Evolutionary conservation across 164 flowering plant genomes (phyloP).

Genomic region (Sedum album): DNA sequence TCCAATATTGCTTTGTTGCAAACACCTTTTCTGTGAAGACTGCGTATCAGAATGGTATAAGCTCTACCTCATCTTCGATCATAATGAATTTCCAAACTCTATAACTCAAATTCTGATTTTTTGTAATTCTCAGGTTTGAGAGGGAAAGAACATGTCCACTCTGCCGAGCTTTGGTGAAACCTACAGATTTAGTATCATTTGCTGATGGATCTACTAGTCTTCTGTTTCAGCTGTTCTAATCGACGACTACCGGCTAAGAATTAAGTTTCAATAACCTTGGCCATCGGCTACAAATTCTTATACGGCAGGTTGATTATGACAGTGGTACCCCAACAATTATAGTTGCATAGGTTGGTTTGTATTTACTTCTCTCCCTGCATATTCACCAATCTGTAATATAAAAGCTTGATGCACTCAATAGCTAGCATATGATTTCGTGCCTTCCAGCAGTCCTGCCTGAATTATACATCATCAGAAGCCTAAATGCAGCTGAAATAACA

Average conservation of each 20-base stretch:
- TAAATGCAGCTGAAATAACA: too few relatives aligned
- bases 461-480: too few relatives aligned
- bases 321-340: background rate
- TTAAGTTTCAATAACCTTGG: background rate
- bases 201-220: slow-evolving; percentile 90
- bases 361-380: background rate
- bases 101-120: background rate
- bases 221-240: slow-evolving; percentile 74
- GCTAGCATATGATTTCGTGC: background rate
- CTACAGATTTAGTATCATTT: slow-evolving; percentile 74
- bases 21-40: slow-evolving; percentile 94
- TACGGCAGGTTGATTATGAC: background rate
- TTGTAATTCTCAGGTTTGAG: slow-evolving; percentile 69
- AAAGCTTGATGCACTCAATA: background rate
- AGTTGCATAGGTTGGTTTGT: background rate
- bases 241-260: background rate
- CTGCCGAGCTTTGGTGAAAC: slow-evolving; percentile 91
- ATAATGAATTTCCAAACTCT: background rate
- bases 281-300: background rate
- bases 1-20: slow-evolving; percentile 86
- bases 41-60: slow-evolving; percentile 94
- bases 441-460: background rate
- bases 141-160: slow-evolving; percentile 94
- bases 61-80: background rate
- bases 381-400: background rate